Evolutionary conservation across 768 basidiomycete species (phyloP).

Genomic region (Macrolepiota dolichaula): DNA sequence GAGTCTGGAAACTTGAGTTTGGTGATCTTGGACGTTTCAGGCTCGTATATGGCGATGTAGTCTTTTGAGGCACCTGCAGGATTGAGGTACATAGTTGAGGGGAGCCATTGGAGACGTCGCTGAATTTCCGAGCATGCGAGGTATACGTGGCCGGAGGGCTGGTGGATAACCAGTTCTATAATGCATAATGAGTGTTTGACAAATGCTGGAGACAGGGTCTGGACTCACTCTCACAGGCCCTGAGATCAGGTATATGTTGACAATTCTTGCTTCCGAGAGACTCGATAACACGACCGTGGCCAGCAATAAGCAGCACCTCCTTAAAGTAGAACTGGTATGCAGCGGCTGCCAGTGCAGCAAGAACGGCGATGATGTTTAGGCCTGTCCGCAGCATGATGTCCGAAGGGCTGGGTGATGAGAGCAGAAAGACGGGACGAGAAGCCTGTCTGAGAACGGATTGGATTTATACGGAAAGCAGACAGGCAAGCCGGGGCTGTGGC

Average conservation of each 20-base stretch:
- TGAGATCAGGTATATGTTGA: slow-evolving; percentile 44
- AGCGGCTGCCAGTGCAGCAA: slow-evolving; percentile 37
- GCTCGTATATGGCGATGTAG: slow-evolving; percentile 61
- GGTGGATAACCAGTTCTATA: slow-evolving; percentile 57
- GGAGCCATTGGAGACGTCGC: slow-evolving; percentile 51
- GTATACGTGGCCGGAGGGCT: slow-evolving; percentile 53
- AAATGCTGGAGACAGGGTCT: background rate
- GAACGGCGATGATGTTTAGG: slow-evolving; percentile 28
- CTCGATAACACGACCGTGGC: slow-evolving; percentile 42
- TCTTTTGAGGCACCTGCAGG: slow-evolving; percentile 41
- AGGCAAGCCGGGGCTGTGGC: background rate
- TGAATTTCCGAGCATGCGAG: slow-evolving; percentile 57
- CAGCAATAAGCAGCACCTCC: slow-evolving; percentile 38
- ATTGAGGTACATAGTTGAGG: slow-evolving; percentile 34
- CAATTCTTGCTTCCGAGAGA: slow-evolving; percentile 48
- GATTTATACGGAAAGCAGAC: background rate
- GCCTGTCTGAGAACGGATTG: background rate
- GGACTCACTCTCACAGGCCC: slow-evolving; percentile 65
- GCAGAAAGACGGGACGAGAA: background rate
- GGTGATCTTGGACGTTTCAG: slow-evolving; percentile 38
- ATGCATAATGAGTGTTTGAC: background rate
- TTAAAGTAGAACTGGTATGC: slow-evolving; percentile 47
- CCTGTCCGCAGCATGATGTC: slow-evolving; percentile 10
- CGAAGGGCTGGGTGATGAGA: background rate
- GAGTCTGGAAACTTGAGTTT: slow-evolving; percentile 37